A percentile compares a stretch with the other conserved stretches of the same genome.
These are phyloP conservation scores for Ceratobasidium sp. DNA, from an alignment of 1,284 basidiomycete species.

Conservation along the genomic window DNA sequence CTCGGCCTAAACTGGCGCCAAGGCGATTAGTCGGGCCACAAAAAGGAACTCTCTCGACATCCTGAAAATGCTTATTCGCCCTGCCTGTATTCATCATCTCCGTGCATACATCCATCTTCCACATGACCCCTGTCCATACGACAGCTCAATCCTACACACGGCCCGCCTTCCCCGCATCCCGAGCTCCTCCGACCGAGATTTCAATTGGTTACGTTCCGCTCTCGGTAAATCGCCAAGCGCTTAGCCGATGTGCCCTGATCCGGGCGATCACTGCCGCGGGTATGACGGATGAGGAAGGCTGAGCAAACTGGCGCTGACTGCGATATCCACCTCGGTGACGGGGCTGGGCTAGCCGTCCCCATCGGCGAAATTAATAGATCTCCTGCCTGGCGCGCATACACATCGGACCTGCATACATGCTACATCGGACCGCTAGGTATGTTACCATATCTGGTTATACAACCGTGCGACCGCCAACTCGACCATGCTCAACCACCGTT, in stretches of 20 bases:
- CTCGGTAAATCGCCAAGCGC: conserved; percentile 24
- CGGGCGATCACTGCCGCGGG: conserved; percentile 5
- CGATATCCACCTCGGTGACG: conserved; percentile 7
- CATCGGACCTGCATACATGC: background rate
- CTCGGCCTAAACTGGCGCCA: conserved; percentile 2
- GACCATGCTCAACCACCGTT: background rate
- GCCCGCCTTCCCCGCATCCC: conserved; percentile 34
- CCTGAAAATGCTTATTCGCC: background rate
- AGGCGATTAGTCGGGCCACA: background rate
- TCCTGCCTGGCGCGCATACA: background rate
- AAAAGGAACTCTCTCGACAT: background rate
- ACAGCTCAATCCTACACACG: background rate
- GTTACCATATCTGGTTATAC: background rate
- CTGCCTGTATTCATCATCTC: background rate
- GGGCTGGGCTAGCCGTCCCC: background rate
- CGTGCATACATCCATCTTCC: background rate
- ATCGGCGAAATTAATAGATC: background rate
- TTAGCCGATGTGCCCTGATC: conserved; percentile 3
- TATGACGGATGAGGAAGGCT: background rate
- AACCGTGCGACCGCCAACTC: background rate
- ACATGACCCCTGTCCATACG: background rate
- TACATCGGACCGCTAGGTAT: background rate
- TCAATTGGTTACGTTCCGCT: background rate
- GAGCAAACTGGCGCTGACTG: background rate
- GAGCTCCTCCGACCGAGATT: conserved; percentile 24